These are phyloP conservation scores for Hanseniaspora mollemarum DNA, from an alignment of 805 yeast species.

Conservation along the genomic window DNA sequence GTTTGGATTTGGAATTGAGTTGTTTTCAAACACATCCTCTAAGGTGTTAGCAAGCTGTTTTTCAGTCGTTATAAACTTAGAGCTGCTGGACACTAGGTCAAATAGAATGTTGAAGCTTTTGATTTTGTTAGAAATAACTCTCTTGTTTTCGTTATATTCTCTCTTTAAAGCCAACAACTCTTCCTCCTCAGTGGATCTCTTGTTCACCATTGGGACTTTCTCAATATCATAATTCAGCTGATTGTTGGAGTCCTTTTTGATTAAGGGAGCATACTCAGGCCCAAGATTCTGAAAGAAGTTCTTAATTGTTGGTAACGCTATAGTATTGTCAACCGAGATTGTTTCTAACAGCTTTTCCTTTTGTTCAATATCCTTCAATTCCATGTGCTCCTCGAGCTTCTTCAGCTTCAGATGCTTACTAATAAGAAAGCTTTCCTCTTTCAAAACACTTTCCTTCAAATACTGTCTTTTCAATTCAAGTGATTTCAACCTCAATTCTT, in stretches of 20 bases:
- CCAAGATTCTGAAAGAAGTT: constrained; percentile 2
- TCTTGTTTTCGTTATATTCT: constrained; percentile 49
- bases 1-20: neutral
- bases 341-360: constrained; percentile 41
- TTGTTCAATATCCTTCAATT: constrained; percentile 26
- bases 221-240: neutral
- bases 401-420: constrained; percentile 28
- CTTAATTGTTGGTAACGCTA: constrained; percentile 12
- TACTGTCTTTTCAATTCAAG: constrained; percentile 57
- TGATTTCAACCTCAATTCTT: neutral
- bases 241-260: neutral
- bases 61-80: constrained; percentile 62
- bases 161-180: constrained; percentile 48
- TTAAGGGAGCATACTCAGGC: neutral
- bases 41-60: constrained; percentile 37
- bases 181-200: constrained; percentile 60
- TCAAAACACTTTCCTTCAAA: constrained; percentile 48
- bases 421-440: constrained; percentile 42
- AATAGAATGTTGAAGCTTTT: constrained; percentile 47
- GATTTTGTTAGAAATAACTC: constrained; percentile 43
- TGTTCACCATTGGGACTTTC: constrained; percentile 48
- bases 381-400: constrained; percentile 24
- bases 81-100: constrained; percentile 60
- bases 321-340: constrained; percentile 23
- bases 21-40: constrained; percentile 22